These are phyloP conservation scores for Schizochytrium sp. DNA, from an alignment of 108 stramenopile species.

Conservation along the genomic window DNA sequence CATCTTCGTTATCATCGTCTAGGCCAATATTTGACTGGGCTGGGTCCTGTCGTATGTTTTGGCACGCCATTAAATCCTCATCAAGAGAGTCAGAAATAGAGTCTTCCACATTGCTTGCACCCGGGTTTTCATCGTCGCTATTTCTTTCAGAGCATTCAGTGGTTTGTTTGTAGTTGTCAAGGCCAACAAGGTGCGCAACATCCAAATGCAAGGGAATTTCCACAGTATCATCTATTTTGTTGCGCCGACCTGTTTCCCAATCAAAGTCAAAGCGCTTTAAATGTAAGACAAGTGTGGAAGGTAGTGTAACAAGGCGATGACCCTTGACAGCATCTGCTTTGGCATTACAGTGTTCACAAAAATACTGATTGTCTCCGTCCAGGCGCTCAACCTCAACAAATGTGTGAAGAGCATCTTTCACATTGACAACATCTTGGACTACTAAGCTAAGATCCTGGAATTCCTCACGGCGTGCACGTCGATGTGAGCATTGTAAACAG, in stretches of 20 bases:
- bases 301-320: slow-evolving; percentile 68
- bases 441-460: slow-evolving; percentile 45
- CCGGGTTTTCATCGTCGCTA: not conserved
- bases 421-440: not conserved
- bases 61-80: slow-evolving; percentile 5
- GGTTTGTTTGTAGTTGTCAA: not conserved
- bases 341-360: slow-evolving; percentile 63
- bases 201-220: slow-evolving; percentile 32
- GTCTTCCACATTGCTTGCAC: slow-evolving; percentile 29
- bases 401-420: slow-evolving; percentile 69
- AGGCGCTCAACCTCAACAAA: slow-evolving; percentile 71
- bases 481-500: slow-evolving; percentile 68
- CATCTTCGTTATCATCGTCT: not conserved
- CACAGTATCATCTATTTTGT: not conserved
- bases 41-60: not conserved
- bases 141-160: not conserved
- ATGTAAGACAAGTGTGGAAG: slow-evolving; percentile 72
- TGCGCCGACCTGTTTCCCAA: slow-evolving; percentile 50
- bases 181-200: not conserved
- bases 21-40: not conserved
- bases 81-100: slow-evolving; percentile 50
- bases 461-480: slow-evolving; percentile 70
- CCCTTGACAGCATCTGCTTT: slow-evolving; percentile 75
- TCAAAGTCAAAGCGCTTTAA: slow-evolving; percentile 77
- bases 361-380: slow-evolving; percentile 78